Evolutionary conservation across 2,329 filamentous ascomycete species (phyloP).

Genomic region (Rutstroemia sp.): DNA sequence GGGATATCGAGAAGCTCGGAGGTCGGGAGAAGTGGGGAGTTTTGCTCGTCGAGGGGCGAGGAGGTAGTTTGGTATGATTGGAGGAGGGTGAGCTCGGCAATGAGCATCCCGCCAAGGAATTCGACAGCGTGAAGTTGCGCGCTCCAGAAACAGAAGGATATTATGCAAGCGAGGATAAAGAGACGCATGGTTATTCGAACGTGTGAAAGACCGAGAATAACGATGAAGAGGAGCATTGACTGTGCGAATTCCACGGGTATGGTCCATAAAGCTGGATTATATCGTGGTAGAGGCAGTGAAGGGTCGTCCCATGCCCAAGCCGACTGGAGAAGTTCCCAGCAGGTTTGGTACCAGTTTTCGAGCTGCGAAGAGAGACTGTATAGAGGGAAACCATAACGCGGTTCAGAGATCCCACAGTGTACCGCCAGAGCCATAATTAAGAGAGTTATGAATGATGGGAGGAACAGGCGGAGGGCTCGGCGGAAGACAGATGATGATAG

Average conservation of each 20-base stretch:
- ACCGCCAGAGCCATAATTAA: slow-evolving; percentile 38
- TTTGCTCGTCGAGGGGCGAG: neutral
- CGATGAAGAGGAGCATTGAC: slow-evolving; percentile 26
- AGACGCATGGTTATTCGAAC: slow-evolving; percentile 21
- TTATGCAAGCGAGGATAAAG: slow-evolving; percentile 18
- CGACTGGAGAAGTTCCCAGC: slow-evolving; percentile 28
- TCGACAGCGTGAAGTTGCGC: slow-evolving; percentile 30
- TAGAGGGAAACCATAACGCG: slow-evolving; percentile 34
- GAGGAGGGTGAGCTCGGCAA: slow-evolving; percentile 38
- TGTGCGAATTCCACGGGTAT: slow-evolving; percentile 28
- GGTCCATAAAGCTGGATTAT: slow-evolving; percentile 28
- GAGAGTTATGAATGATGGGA: slow-evolving; percentile 38
- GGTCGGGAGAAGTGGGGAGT: slow-evolving; percentile 10
- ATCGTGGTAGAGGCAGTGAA: slow-evolving; percentile 14
- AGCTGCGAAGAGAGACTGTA: slow-evolving; percentile 34
- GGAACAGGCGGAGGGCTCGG: slow-evolving; percentile 39
- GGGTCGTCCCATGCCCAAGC: slow-evolving; percentile 20
- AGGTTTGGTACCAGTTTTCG: slow-evolving; percentile 34
- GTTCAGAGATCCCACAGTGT: slow-evolving; percentile 39
- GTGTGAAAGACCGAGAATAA: slow-evolving; percentile 22
- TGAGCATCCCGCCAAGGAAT: slow-evolving; percentile 39
- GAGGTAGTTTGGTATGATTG: slow-evolving; percentile 18
- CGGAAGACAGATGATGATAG: slow-evolving; percentile 41
- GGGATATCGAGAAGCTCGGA: slow-evolving; percentile 17
- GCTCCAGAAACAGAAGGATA: slow-evolving; percentile 23